Evolutionary conservation across 2,329 filamentous ascomycete species (phyloP), one percentile per base, ranked within the genome.

Genomic region (Sclerotinia borealis): DNA sequence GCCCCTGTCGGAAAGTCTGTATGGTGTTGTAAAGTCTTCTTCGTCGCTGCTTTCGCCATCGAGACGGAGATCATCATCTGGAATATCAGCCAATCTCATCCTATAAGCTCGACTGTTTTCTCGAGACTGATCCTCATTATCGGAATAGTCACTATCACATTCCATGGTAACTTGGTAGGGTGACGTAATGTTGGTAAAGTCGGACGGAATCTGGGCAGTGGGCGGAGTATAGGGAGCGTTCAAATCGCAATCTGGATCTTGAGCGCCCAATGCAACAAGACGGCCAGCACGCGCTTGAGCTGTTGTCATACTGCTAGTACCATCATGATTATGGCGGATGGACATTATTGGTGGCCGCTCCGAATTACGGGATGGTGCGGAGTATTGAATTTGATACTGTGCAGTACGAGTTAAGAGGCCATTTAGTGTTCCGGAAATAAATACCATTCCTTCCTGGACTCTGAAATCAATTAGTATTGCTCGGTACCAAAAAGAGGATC

Each of bases 391-490:
- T 68, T 91, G 85, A 73, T 93, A 93, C 65, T 86, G 83, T 8
- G 89, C 83, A 13, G 91, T 95, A 64, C 88, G 83, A 25, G 81
- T 83, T 49, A 95, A 77, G 1, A 95, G 79, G 65, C 95, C 88
- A 68, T 96, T 87, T 43, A 87, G 84, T 47, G 86, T 84, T 93
- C 97, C 96, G 51, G 91, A 85, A 34, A 98, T 83, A 72, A 97
- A 97, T 1, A 98, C 85, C 83, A 97, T 88, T 50, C 95, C 93
- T 81, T 96, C 90, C 76, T 93, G 88, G 60, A 96, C 88, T 61
- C 91, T 93, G 27, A 2, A 36, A 73, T 63, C 31, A 27, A 49
- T 72, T 68, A 71, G 65, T 59, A 63, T 61, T 48, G 17, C 8
- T 4, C 47, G 31, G 19, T 19, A 34, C n/a, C 31, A 27, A 45